A percentile compares a stretch with the other conserved stretches of the same genome.
phyloP scores from a whole-genome alignment of 176 grass and related monocot genomes.

The Phoenix dactylifera region DNA sequence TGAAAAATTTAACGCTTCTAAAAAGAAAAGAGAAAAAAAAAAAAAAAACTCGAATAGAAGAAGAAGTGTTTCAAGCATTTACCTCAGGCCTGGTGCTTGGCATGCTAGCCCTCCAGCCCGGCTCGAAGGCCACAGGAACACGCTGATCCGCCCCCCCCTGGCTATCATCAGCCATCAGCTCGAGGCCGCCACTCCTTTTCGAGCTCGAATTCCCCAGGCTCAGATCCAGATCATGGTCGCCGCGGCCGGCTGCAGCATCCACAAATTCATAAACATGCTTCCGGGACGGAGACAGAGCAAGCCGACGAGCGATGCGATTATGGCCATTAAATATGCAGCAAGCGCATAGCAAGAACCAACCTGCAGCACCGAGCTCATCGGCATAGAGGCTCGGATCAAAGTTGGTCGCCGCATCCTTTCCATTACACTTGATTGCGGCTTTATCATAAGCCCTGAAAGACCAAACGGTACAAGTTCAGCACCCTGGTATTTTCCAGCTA shows the following conservation, averaged over 20 bases:
- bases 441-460: conserved; percentile 20
- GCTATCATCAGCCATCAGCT: conserved; percentile 13
- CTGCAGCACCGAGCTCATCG: background rate
- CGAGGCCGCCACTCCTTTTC: conserved; percentile 32
- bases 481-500: too few species aligned
- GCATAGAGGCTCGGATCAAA: conserved; percentile 18
- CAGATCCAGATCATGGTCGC: conserved; percentile 84
- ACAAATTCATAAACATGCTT: too few species aligned
- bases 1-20: background rate
- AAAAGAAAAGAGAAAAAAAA: background rate
- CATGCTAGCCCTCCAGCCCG: conserved; percentile 37
- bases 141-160: conserved; percentile 33
- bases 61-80: background rate
- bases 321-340: too few species aligned
- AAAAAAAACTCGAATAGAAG: background rate
- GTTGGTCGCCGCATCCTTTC: conserved; percentile 20
- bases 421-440: conserved; percentile 19
- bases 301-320: too few species aligned
- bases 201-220: conserved; percentile 66
- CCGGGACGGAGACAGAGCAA: too few species aligned
- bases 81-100: conserved; percentile 66
- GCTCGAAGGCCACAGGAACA: conserved; percentile 50
- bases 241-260: background rate
- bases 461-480: background rate
- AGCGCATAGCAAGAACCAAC: background rate